phyloP scores from a whole-genome alignment of 2,329 filamentous ascomycete genomes.

The Grosmannia huntii region DNA sequence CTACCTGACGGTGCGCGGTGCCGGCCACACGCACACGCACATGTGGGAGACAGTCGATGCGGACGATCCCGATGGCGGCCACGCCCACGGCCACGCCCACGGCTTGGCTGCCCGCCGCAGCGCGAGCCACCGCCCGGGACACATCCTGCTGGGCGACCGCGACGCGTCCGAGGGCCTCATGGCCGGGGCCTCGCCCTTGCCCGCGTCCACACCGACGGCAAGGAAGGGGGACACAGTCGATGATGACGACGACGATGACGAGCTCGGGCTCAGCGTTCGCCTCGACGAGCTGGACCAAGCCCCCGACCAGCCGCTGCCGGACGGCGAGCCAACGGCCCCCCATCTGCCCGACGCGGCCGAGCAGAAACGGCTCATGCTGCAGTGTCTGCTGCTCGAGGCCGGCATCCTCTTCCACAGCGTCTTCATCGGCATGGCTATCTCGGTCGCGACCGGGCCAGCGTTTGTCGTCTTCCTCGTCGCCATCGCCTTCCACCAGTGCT shows the following conservation, averaged over 20 bases:
- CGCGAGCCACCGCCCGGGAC: conserved; percentile 27
- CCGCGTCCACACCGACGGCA: conserved; percentile 33
- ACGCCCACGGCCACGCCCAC: conserved; percentile 5
- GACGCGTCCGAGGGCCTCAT: conserved; percentile 43
- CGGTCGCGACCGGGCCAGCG: conserved; percentile 64
- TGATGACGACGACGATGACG: conserved; percentile 30
- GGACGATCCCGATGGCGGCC: conserved; percentile 15
- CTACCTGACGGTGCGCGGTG: conserved; percentile 64
- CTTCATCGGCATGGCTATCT: conserved; percentile 79
- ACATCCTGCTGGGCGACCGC: conserved; percentile 38
- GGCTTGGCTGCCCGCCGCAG: conserved; percentile 26
- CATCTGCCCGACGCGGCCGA: conserved; percentile 34
- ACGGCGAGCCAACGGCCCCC: conserved; percentile 14
- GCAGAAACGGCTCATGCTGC: conserved; percentile 54
- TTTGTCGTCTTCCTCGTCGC: conserved; percentile 72
- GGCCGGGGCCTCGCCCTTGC: conserved; percentile 44
- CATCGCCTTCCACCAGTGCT: conserved; percentile 77
- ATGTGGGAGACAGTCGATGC: conserved; percentile 35
- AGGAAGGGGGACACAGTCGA: conserved; percentile 12
- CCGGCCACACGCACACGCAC: conserved; percentile 48
- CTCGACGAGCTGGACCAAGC: conserved; percentile 43
- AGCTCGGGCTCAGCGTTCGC: conserved; percentile 40
- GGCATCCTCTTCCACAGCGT: conserved; percentile 77
- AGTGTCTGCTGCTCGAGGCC: conserved; percentile 69
- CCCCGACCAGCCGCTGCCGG: neutral